phyloP scores from a whole-genome alignment of 805 yeast species.

The Myxozyma vanderwaltii region DNA sequence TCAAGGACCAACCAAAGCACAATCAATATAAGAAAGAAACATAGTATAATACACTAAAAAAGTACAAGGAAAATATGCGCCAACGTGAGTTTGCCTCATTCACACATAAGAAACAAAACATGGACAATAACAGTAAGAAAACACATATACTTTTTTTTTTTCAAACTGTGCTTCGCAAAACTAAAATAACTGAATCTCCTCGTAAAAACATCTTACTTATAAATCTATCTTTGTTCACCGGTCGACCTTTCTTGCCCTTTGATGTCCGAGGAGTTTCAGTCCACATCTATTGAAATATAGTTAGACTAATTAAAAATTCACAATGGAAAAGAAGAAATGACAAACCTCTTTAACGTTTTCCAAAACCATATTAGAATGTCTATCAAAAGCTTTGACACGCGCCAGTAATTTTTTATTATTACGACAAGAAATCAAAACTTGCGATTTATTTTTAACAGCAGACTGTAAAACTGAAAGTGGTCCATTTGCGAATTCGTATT shows the following conservation, averaged over 20 bases:
- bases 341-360: constrained; percentile 84
- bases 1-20: too few species aligned
- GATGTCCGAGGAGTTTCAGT: constrained; percentile 60
- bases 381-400: constrained; percentile 89
- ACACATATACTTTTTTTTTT: not conserved
- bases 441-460: constrained; percentile 72
- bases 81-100: too few species aligned
- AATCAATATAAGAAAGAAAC: too few species aligned
- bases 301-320: constrained; percentile 4
- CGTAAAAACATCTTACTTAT: constrained; percentile 86
- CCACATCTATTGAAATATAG: constrained; percentile 55
- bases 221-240: constrained; percentile 72
- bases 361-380: constrained; percentile 90
- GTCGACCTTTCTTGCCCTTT: constrained; percentile 71
- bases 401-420: constrained; percentile 92
- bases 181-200: constrained; percentile 92
- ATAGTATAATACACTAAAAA: too few species aligned
- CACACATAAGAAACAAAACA: too few species aligned
- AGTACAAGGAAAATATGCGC: too few species aligned
- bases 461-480: constrained; percentile 87
- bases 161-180: constrained; percentile 52
- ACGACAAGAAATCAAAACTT: constrained; percentile 84
- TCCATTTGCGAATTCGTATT: constrained; percentile 85
- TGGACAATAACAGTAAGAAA: not conserved
- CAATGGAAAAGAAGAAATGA: not conserved